A percentile compares a stretch with the other conserved stretches of the same genome.
Conservation (phyloP, 192 early-diverging fungal species). For the Dissophora globulifera region DNA sequence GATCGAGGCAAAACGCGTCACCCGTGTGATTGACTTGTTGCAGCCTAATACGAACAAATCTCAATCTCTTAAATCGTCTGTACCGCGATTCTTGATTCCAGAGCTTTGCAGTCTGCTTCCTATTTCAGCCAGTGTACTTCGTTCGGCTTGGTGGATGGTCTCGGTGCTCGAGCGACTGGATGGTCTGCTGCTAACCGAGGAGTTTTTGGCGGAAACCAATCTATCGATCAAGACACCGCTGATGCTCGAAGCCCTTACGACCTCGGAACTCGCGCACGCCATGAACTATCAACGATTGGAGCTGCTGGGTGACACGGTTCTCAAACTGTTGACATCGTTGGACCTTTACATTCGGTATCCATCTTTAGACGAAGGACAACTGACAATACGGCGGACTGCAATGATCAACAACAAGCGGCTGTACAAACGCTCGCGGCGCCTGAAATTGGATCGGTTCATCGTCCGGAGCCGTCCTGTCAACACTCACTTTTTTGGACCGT, state of each 20-base stretch:
- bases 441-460: constrained; percentile 67
- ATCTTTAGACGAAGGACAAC: constrained; percentile 76
- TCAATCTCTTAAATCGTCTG: not conserved
- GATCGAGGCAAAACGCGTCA: not conserved
- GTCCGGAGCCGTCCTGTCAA: not conserved
- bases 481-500: constrained; percentile 3
- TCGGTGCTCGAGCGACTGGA: constrained; percentile 70
- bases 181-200: constrained; percentile 58
- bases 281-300: constrained; percentile 89
- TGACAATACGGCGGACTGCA: constrained; percentile 70
- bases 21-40: not conserved
- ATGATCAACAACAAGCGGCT: constrained; percentile 80
- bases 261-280: constrained; percentile 68
- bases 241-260: constrained; percentile 75
- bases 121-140: constrained; percentile 55
- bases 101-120: constrained; percentile 40
- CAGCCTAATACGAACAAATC: not conserved
- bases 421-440: constrained; percentile 61
- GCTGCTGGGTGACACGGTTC: constrained; percentile 87
- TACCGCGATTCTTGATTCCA: constrained; percentile 13
- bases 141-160: constrained; percentile 59
- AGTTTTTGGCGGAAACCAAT: constrained; percentile 52
- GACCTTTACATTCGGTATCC: constrained; percentile 81
- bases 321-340: constrained; percentile 78
- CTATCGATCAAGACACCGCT: constrained; percentile 46